phyloP scores from a whole-genome alignment of 1,284 basidiomycete genomes.

The Boletellus deceptivus region DNA sequence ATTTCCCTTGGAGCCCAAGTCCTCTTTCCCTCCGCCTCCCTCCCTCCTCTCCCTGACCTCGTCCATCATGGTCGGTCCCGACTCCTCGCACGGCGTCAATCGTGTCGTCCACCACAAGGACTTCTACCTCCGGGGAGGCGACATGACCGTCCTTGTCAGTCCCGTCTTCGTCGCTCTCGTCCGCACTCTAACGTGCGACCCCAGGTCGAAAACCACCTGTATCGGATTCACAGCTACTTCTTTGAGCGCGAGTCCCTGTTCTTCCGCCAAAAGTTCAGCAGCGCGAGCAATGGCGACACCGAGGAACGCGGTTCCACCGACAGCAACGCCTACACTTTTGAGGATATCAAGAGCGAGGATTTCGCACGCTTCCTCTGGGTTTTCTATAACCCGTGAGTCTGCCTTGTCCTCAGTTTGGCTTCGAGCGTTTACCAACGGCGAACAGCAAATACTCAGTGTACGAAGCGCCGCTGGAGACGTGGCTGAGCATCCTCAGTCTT shows the following conservation, averaged over 20 bases:
- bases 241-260: conserved; percentile 56
- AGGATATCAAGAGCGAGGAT: conserved; percentile 45
- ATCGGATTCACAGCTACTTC: conserved; percentile 53
- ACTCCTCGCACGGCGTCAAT: conserved; percentile 26
- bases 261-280: conserved; percentile 46
- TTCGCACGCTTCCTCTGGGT: conserved; percentile 59
- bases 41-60: conserved; percentile 23
- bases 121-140: conserved; percentile 55
- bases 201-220: conserved; percentile 48
- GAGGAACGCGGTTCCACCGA: conserved; percentile 42
- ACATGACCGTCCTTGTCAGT: conserved; percentile 54
- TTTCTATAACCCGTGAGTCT: conserved; percentile 62
- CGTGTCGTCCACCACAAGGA: conserved; percentile 37
- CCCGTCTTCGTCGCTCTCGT: conserved; percentile 1
- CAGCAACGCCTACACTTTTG: conserved; percentile 40
- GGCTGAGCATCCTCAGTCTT: conserved; percentile 50
- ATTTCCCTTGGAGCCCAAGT: conserved; percentile 33
- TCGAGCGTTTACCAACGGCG: conserved; percentile 9
- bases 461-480: conserved; percentile 47
- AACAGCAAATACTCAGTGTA: conserved; percentile 55
- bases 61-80: conserved; percentile 24
- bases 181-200: conserved; percentile 10
- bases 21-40: conserved; percentile 24
- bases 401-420: background rate
- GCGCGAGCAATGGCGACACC: conserved; percentile 33